Evolutionary conservation across 495 filamentous ascomycete genomes (phyloP).

Genomic region (Neurospora hispaniola): DNA sequence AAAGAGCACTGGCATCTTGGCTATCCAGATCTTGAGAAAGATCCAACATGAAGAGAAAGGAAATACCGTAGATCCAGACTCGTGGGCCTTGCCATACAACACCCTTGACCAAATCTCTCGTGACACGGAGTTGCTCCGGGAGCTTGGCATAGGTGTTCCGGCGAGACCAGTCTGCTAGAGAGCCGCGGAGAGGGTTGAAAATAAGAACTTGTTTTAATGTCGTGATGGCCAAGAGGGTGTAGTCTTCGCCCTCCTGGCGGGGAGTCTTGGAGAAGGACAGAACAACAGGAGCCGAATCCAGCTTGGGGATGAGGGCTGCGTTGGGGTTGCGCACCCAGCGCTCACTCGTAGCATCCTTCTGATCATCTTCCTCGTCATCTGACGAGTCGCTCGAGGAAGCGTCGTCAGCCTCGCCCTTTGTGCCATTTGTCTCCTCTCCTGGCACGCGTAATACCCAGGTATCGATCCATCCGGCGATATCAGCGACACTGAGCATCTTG

Average conservation of each 20-base stretch:
- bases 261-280: conserved; percentile 52
- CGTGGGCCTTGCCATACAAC: conserved; percentile 73
- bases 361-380: conserved; percentile 20
- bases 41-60: conserved; percentile 92
- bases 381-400: conserved; percentile 16
- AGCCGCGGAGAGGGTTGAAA: conserved; percentile 63
- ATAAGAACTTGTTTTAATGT: conserved; percentile 64
- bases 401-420: conserved; percentile 11
- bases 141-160: conserved; percentile 66
- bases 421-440: conserved; percentile 22
- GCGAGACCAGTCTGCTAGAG: conserved; percentile 73
- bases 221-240: conserved; percentile 65
- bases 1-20: conserved; percentile 7
- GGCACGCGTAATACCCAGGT: conserved; percentile 62
- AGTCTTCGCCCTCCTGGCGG: conserved; percentile 23
- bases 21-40: conserved; percentile 56
- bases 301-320: conserved; percentile 63
- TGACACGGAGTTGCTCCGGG: conserved; percentile 56
- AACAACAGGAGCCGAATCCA: conserved; percentile 45
- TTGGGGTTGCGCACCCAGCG: conserved; percentile 57
- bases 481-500: conserved; percentile 63
- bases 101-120: conserved; percentile 70
- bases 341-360: conserved; percentile 26
- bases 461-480: conserved; percentile 78
- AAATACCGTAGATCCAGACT: conserved; percentile 76